Evolutionary conservation across 768 basidiomycete genomes (phyloP), one percentile per base, ranked within the genome.

Genomic region (Pholiota microspora): DNA sequence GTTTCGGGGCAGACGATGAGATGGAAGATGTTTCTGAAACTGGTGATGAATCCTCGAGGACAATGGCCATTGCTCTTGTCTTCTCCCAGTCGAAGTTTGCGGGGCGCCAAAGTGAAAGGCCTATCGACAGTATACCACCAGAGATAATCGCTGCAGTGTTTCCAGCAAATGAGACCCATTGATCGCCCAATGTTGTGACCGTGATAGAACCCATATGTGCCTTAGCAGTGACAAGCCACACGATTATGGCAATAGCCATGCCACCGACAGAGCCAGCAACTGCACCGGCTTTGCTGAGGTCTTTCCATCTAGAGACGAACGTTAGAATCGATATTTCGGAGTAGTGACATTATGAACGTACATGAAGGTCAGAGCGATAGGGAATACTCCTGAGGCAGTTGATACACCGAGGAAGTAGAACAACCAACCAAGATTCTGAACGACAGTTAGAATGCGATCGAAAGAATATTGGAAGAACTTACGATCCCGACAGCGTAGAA

Each of bases 31-130:
- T 6, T 31, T 31, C 29, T 0, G 38, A 31, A 31, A 50, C 27
- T 1, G 31, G 24, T 15, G 45, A 45, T 12, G 7, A 16, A 34
- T 63, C 60, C 42, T 55, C 34, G 13, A 35, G 13, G 16, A 49
- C 48, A 4, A 31, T 34, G 18, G 21, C 36, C 57, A 65, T 64
- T 13, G 40, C 48, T 15, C 63, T 42, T 29, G 63, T 60, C 53
- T 62, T 61, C 45, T 65, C 66, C 60, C 62, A 68, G 35, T 67
- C 62, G 45, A 65, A 67, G 42, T 67, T 62, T 34, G 61, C 67
- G 10, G 66, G 67, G 21, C 60, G 56, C 59, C 59, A 62, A 15
- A 65, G 56, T 15, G 65, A 64, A 5, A 67, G 49, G 2, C 58
- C 60, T 16, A 63, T 54, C 0, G 66, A 63, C 9, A 67, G 42